A percentile compares a stretch with the other conserved stretches of the same genome.
Conservation (phyloP, 2,329 filamentous ascomycete species). For the Clonostachys rosea region DNA sequence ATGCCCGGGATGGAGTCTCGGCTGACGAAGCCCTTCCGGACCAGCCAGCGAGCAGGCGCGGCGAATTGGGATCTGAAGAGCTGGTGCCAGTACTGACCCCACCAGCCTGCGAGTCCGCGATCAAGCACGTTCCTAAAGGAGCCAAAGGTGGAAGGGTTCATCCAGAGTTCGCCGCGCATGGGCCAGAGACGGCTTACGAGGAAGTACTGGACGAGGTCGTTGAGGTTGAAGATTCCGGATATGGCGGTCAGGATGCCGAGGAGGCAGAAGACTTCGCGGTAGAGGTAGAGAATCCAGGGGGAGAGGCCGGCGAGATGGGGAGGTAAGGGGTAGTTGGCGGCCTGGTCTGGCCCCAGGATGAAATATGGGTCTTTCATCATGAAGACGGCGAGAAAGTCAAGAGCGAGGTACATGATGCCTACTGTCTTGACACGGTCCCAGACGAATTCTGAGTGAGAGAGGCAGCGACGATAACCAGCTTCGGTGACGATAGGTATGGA, state of each 20-base stretch:
- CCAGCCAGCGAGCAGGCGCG: constrained; percentile 49
- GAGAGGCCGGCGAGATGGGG: constrained; percentile 35
- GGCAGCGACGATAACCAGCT: constrained; percentile 38
- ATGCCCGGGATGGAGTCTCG: constrained; percentile 16
- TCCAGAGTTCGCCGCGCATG: constrained; percentile 43
- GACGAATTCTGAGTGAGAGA: constrained; percentile 38
- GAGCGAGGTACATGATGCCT: constrained; percentile 54
- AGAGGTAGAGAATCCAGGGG: constrained; percentile 39
- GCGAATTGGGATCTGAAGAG: constrained; percentile 73
- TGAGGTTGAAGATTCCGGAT: constrained; percentile 52
- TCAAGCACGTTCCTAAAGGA: constrained; percentile 51
- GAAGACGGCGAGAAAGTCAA: constrained; percentile 66
- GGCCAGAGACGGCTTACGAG: constrained; percentile 47
- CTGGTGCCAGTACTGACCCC: constrained; percentile 90
- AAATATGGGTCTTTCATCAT: constrained; percentile 81
- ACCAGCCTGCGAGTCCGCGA: constrained; percentile 72
- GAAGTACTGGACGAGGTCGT: constrained; percentile 51
- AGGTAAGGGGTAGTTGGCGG: constrained; percentile 26
- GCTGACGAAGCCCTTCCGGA: constrained; percentile 28
- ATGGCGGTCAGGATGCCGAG: constrained; percentile 56
- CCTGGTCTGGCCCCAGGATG: constrained; percentile 39
- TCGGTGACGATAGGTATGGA: constrained; percentile 33
- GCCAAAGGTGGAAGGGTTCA: constrained; percentile 52
- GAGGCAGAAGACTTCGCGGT: constrained; percentile 53
- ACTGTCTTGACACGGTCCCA: constrained; percentile 36